Evolutionary conservation across 208 protist genomes (phyloP).

Genomic region (Crithidia acanthocephali): DNA sequence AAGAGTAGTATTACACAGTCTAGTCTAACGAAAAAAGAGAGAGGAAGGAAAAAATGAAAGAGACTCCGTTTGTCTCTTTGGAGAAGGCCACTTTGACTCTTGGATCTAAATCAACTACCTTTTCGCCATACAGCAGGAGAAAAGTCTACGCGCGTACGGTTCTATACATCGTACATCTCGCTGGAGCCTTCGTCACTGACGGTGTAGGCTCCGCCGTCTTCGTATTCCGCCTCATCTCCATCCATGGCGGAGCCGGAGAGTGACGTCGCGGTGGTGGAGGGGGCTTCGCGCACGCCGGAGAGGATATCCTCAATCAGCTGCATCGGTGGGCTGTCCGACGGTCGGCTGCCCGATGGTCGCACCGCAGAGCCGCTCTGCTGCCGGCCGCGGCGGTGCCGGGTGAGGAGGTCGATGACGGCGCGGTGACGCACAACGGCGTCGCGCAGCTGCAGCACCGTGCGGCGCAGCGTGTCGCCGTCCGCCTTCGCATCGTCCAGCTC

Average conservation of each 20-base stretch:
- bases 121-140: background rate
- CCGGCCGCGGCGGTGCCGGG: conserved; percentile 20
- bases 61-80: background rate
- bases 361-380: background rate
- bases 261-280: conserved; percentile 9
- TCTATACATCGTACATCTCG: background rate
- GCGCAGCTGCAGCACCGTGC: conserved; percentile 48
- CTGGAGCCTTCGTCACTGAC: conserved; percentile 6
- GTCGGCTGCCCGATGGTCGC: conserved; percentile 4
- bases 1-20: background rate
- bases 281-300: conserved; percentile 31
- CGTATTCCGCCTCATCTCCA: background rate
- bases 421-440: conserved; percentile 49
- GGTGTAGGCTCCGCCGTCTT: background rate
- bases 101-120: too few species aligned
- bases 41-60: background rate
- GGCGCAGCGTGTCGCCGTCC: conserved; percentile 35
- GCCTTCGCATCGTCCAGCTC: conserved; percentile 39
- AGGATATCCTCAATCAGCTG: conserved; percentile 49
- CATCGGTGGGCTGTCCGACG: conserved; percentile 13
- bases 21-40: background rate
- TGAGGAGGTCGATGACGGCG: conserved; percentile 55
- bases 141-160: background rate
- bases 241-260: background rate
- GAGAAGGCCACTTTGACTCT: too few species aligned